Conservation (phyloP, 2,329 filamentous ascomycete genomes). For the Venturia asperata region DNA sequence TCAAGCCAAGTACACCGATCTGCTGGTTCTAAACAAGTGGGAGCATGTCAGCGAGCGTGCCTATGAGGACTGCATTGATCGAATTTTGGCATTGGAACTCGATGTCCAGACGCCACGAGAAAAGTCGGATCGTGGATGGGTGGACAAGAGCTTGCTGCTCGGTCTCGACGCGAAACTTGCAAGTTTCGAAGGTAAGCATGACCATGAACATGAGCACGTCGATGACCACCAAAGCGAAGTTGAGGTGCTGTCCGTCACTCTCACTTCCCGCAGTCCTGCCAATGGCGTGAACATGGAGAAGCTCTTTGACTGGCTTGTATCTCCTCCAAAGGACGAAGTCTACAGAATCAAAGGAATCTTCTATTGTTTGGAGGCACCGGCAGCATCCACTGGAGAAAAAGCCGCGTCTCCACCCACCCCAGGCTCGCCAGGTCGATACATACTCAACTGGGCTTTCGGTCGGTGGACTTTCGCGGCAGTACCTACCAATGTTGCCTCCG, state of each 20-base stretch:
- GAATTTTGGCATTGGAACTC: conserved; percentile 72
- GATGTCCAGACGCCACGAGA: conserved; percentile 68
- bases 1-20: conserved; percentile 82
- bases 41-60: conserved; percentile 65
- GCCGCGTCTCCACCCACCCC: conserved; percentile 32
- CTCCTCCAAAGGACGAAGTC: conserved; percentile 83
- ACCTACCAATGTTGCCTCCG: conserved; percentile 24
- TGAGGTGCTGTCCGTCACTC: conserved; percentile 77
- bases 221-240: conserved; percentile 73
- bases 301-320: conserved; percentile 59
- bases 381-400: conserved; percentile 39
- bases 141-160: conserved; percentile 72
- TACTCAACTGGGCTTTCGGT: conserved; percentile 97
- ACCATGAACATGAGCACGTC: conserved; percentile 38
- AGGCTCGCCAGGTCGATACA: conserved; percentile 54
- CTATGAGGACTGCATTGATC: conserved; percentile 71
- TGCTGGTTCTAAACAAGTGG: conserved; percentile 93
- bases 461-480: conserved; percentile 82
- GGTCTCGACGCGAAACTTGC: conserved; percentile 80
- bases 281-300: conserved; percentile 52
- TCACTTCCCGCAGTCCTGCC: conserved; percentile 43
- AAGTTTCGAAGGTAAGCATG: conserved; percentile 32
- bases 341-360: conserved; percentile 84
- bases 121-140: conserved; percentile 74
- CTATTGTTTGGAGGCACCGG: conserved; percentile 39